Conservation (phyloP, 768 basidiomycete genomes). For the Suillus americanus region DNA sequence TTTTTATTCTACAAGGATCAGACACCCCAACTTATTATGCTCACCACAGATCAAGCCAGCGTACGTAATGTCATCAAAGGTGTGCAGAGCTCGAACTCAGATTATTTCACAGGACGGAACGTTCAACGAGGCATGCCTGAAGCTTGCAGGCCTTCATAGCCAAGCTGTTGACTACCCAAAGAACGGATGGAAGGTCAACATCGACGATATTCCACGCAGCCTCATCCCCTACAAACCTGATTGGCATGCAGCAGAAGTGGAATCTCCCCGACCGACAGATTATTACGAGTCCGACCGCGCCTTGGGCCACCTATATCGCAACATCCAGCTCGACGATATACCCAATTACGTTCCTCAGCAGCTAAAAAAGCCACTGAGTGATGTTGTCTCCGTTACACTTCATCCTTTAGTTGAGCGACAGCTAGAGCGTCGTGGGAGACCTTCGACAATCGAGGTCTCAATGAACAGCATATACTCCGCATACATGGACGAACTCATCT, state of each 20-base stretch:
- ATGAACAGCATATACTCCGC: slow-evolving; percentile 42
- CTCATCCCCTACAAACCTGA: slow-evolving; percentile 75
- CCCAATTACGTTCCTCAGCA: slow-evolving; percentile 16
- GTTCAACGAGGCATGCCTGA: slow-evolving; percentile 53
- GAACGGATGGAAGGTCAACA: slow-evolving; percentile 65
- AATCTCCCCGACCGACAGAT: slow-evolving; percentile 52
- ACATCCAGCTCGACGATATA: slow-evolving; percentile 45
- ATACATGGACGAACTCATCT: slow-evolving; percentile 67
- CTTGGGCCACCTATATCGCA: slow-evolving; percentile 70
- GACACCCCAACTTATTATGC: background rate
- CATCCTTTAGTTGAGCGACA: slow-evolving; percentile 21
- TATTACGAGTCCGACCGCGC: slow-evolving; percentile 74
- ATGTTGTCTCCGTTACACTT: slow-evolving; percentile 31
- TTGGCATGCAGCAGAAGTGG: slow-evolving; percentile 68
- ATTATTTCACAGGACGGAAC: slow-evolving; percentile 53
- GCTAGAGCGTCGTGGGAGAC: slow-evolving; percentile 12
- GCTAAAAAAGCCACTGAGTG: slow-evolving; percentile 22
- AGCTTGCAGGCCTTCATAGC: slow-evolving; percentile 55
- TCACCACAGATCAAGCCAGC: slow-evolving; percentile 62
- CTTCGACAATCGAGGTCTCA: slow-evolving; percentile 26
- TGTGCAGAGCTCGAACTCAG: background rate
- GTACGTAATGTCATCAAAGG: slow-evolving; percentile 32
- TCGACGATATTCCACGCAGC: slow-evolving; percentile 49
- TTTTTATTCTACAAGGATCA: slow-evolving; percentile 4
- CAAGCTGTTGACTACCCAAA: slow-evolving; percentile 82